Conservation (phyloP, 768 basidiomycete species). For the Leccinum uliginosum region DNA sequence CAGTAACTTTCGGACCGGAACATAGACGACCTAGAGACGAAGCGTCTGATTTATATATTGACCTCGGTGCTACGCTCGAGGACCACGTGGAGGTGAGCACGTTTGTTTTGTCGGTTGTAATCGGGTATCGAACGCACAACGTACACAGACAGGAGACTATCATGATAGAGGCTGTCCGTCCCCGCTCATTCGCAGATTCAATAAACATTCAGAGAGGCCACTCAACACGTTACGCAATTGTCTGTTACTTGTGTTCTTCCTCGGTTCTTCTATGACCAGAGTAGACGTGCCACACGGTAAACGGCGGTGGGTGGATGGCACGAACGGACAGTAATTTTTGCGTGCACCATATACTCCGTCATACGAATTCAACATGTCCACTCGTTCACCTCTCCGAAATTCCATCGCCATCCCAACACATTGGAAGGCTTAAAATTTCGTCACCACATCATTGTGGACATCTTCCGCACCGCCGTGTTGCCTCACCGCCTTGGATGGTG, state of each 20-base stretch:
- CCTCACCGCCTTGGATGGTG: constrained; percentile 34
- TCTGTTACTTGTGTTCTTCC: neutral
- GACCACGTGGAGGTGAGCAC: constrained; percentile 82
- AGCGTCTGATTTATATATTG: constrained; percentile 71
- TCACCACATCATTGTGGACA: no score
- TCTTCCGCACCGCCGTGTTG: no score
- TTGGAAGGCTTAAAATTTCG: no score
- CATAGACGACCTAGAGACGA: constrained; percentile 65
- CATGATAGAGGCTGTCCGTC: constrained; percentile 94
- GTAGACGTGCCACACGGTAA: constrained; percentile 58
- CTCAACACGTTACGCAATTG: constrained; percentile 52
- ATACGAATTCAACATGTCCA: no score
- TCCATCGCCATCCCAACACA: no score
- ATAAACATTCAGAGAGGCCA: constrained; percentile 91
- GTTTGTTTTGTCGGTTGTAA: neutral
- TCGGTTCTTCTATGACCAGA: constrained; percentile 24
- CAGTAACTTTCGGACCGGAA: constrained; percentile 34
- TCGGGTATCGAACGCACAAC: neutral
- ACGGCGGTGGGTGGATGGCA: constrained; percentile 48
- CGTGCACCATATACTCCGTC: no score
- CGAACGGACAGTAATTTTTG: constrained; percentile 13
- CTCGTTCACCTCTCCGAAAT: no score
- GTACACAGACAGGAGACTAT: constrained; percentile 72
- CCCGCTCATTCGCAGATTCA: constrained; percentile 94
- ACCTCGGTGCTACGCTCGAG: constrained; percentile 82